Evolutionary conservation across 768 basidiomycete genomes (phyloP).

Genomic region (Tricholomella constricta): DNA sequence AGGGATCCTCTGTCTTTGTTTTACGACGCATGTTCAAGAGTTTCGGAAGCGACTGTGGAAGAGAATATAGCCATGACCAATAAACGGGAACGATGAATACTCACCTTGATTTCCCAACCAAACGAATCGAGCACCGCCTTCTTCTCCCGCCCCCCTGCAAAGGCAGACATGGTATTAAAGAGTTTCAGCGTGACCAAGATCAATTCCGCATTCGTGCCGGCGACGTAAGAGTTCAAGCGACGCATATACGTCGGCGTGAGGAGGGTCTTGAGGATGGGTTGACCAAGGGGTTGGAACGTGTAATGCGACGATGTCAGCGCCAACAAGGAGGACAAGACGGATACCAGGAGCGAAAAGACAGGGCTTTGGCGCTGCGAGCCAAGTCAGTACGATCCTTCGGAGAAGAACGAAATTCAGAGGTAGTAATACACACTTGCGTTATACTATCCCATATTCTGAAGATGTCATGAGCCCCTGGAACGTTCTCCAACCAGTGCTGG

Average conservation of each 20-base stretch:
- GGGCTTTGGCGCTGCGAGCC: constrained; percentile 43
- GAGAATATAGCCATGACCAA: not conserved
- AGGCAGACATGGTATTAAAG: constrained; percentile 59
- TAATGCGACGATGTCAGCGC: constrained; percentile 68
- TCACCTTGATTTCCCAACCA: constrained; percentile 78
- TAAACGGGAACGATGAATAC: constrained; percentile 1
- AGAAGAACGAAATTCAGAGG: not conserved
- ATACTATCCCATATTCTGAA: constrained; percentile 63
- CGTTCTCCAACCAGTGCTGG: constrained; percentile 61
- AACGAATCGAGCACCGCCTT: constrained; percentile 67
- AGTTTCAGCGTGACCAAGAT: constrained; percentile 68
- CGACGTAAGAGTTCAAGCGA: constrained; percentile 62
- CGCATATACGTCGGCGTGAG: constrained; percentile 58
- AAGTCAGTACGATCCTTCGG: constrained; percentile 1
- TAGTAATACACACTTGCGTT: constrained; percentile 54
- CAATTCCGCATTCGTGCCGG: constrained; percentile 63
- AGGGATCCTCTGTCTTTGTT: constrained; percentile 39
- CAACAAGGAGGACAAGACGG: constrained; percentile 61
- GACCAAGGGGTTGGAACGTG: constrained; percentile 62
- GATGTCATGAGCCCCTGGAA: constrained; percentile 58
- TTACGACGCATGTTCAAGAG: constrained; percentile 72
- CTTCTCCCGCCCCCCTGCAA: constrained; percentile 66
- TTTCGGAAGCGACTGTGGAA: constrained; percentile 59
- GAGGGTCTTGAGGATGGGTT: constrained; percentile 61
- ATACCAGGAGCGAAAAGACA: constrained; percentile 45